Evolutionary conservation across 169 alveolate species (phyloP), one percentile per base, ranked within the genome.

Genomic region (Plasmodium coatneyi): DNA sequence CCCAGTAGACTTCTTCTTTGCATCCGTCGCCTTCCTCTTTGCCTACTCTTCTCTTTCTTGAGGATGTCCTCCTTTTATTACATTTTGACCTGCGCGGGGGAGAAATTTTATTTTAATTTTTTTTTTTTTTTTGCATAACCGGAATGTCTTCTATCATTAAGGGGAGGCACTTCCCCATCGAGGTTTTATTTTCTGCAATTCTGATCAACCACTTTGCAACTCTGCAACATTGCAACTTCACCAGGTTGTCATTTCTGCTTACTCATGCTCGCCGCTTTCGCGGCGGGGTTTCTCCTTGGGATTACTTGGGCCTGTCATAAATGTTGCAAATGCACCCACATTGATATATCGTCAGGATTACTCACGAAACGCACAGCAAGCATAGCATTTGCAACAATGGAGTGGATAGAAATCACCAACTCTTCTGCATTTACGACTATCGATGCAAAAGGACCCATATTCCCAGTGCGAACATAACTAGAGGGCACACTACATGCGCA

Each of bases 41-140:
- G 14, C 86, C 52, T 87, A 87, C 93, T 30, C 89, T 87, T 66
- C 93, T 76, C 54, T 87, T 87, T 39, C 84, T 78, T 16, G 93
- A 60, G 10, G 93, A 87, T 41, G 84, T 87, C 71, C 34, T 79
- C 52, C 82, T 87, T 54, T 87, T 87, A 87, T 87, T 12, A 25
- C 83, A 49, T 78, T 76, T 87, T 79, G 43, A 6, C 54, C 93
- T 87, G 28, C n/a, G 71, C 9, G 9, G 34, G 34, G 71, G 16
- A n/a, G n/a, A 86, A 4, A 49, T 12, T 83, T 7, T 7, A 4
- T 52, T 19, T 83, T 76, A 36, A 19, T 5, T 12, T 71, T 2
- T 2, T 16, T 49, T 16, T 71, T 43, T 12, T 43, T 9, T 43
- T 1, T 49, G 22, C 60, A 12, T 14, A 49, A 49, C n/a, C 32